Conservation (phyloP, 805 yeast genomes). For the baker's yeast (Saccharomyces cerevisiae) region DNA sequence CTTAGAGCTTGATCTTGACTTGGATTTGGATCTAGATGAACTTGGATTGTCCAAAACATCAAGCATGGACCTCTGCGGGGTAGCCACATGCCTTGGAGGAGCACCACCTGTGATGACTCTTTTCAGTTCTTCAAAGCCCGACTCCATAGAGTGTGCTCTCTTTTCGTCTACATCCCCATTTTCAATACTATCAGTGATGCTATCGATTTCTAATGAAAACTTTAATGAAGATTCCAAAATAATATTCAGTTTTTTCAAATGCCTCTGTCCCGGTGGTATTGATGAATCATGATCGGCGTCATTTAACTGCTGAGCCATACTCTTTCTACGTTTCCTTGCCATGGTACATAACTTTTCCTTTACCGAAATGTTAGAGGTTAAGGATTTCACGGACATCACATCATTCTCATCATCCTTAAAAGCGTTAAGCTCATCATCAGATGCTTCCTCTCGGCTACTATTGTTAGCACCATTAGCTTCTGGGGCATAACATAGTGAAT, state of each 20-base stretch:
- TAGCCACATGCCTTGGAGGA: conserved; percentile 2
- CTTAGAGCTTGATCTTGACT: conserved; percentile 8
- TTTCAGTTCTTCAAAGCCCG: conserved; percentile 17
- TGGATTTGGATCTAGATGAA: conserved; percentile 7
- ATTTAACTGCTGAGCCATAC: conserved; percentile 9
- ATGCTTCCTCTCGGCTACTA: neutral
- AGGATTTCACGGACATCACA: conserved; percentile 2
- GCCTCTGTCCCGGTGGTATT: conserved; percentile 4
- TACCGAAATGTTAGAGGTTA: conserved; percentile 1
- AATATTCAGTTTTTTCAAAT: conserved; percentile 11
- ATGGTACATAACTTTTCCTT: conserved; percentile 12
- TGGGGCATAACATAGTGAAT: neutral
- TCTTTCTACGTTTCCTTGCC: conserved; percentile 14
- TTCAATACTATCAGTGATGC: conserved; percentile 10
- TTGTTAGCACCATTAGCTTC: conserved; percentile 1
- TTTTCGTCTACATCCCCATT: conserved; percentile 1
- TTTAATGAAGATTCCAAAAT: conserved; percentile 18
- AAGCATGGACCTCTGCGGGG: conserved; percentile 17
- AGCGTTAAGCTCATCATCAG: neutral
- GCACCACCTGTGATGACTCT: conserved; percentile 23
- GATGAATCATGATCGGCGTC: conserved; percentile 5
- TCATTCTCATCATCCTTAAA: neutral
- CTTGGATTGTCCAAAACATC: conserved; percentile 14
- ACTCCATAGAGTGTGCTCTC: neutral
- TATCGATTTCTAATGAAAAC: conserved; percentile 19